Percentiles rank a stretch among this genome's conserved stretches.
Evolutionary conservation across 1,284 basidiomycete genomes (phyloP).

Genomic region (Malassezia japonica): DNA sequence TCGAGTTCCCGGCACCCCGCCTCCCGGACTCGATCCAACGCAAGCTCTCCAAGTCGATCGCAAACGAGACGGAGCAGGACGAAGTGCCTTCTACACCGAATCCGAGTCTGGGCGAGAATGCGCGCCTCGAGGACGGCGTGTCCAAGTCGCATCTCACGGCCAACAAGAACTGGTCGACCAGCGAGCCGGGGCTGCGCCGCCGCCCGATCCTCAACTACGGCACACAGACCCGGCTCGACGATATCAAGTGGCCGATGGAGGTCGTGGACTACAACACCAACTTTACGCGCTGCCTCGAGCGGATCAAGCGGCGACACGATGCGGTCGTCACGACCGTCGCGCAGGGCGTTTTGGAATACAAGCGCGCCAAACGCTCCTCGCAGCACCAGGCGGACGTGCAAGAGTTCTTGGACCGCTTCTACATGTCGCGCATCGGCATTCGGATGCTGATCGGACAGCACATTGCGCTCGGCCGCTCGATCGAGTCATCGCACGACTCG

Average conservation of each 20-base stretch:
- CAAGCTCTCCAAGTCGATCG: slow-evolving; percentile 19
- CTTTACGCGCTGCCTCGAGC: slow-evolving; percentile 77
- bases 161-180: background rate
- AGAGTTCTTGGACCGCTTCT: slow-evolving; percentile 91
- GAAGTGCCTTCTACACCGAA: slow-evolving; percentile 31
- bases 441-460: slow-evolving; percentile 48
- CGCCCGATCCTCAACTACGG: slow-evolving; percentile 50
- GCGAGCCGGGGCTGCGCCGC: background rate
- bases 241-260: slow-evolving; percentile 73
- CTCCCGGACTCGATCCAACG: slow-evolving; percentile 41
- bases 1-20: slow-evolving; percentile 40
- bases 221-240: slow-evolving; percentile 69
- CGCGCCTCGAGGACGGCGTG: slow-evolving; percentile 26
- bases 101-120: slow-evolving; percentile 33
- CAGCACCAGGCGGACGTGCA: slow-evolving; percentile 75
- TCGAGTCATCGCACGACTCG: background rate
- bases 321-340: slow-evolving; percentile 89
- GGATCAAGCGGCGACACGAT: slow-evolving; percentile 89
- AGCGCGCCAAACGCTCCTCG: slow-evolving; percentile 50
- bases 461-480: slow-evolving; percentile 38
- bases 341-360: slow-evolving; percentile 65
- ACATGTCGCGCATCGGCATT: slow-evolving; percentile 78
- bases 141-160: slow-evolving; percentile 11
- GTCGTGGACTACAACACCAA: slow-evolving; percentile 84
- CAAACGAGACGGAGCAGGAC: background rate